Evolutionary conservation across 129 eudicot genomes (phyloP).

Genomic region (Solidago caesia): DNA sequence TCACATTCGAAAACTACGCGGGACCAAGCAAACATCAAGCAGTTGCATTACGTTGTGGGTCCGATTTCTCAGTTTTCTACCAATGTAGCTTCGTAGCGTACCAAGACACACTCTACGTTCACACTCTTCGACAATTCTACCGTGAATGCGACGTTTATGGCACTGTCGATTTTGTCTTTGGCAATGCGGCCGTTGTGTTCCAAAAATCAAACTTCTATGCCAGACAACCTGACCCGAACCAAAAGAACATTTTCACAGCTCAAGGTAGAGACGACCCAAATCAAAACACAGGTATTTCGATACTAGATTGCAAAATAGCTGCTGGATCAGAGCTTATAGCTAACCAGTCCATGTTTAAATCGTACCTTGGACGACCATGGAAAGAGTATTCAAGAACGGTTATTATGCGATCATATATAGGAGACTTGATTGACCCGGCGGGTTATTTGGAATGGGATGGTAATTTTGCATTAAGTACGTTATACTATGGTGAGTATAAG

Average conservation of each 20-base stretch:
- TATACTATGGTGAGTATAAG: constrained; percentile 71
- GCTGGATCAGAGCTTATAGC: constrained; percentile 71
- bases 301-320: constrained; percentile 63
- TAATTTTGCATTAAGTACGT: constrained; percentile 48
- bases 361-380: constrained; percentile 86
- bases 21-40: constrained; percentile 86
- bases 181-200: constrained; percentile 80
- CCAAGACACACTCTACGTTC: constrained; percentile 85
- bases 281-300: constrained; percentile 77
- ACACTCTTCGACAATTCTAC: constrained; percentile 73
- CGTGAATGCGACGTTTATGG: constrained; percentile 78
- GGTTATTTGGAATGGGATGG: constrained; percentile 81
- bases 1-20: constrained; percentile 75
- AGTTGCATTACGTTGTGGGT: constrained; percentile 62
- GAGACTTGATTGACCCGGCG: constrained; percentile 43
- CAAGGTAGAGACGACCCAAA: constrained; percentile 84
- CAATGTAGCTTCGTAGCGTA: constrained; percentile 76
- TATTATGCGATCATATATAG: constrained; percentile 41
- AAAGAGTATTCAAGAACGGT: constrained; percentile 60
- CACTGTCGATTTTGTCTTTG: constrained; percentile 74
- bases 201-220: constrained; percentile 74
- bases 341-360: constrained; percentile 39
- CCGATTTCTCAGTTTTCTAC: constrained; percentile 79
- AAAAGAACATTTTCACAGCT: constrained; percentile 75
- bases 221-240: constrained; percentile 51